Base-by-base conservation (phyloP, 768 basidiomycete species). In the Suillus plorans region DNA sequence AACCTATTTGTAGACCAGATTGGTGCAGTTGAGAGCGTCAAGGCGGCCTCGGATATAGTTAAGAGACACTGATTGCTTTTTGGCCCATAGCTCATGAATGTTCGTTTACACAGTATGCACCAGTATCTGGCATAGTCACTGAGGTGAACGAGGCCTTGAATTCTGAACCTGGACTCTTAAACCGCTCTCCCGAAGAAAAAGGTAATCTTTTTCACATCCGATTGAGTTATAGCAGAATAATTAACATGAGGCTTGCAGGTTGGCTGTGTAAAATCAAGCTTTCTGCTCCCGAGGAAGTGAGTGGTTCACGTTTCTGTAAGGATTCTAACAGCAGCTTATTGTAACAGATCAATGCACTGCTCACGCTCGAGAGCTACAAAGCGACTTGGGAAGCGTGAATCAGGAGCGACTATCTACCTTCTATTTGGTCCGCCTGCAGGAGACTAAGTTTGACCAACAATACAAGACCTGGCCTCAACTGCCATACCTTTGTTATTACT, bases 231-330 rank as follows among this genome's bases (percentile, higher is more conserved):
- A 64, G 31, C 52, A 20, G 20, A 5, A 25, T 31, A 5, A 31
- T 59, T 65, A 61, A 61, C 16, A 49, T 31, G 18, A 12, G 28
- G 6, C 28, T 39, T 36, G 8, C 68, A 98, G 96, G 97, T 63
- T 99, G 97, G 97, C 86, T 99, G 55, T 95, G 91, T 87, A 96
- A 93, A 82, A 89, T 99, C 71, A 87, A 90, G 75, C 76, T 97
- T 53, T 85, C 90, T 25, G 78, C 92, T 64, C 89, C 90, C 6
- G 77, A 82, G 2, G 92, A 99, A 85, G 92, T 95, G 75, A 47
- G 82, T 64, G 20, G 47, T 47, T 13, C 36, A 52, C 47, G 47
- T 61, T 1, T 59, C 37, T 9, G 36, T 59, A 9, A 44, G 5
- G 18, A 31, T 69, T 8, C 69, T n/a, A 25, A 56, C 5, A 22